Conservation (phyloP, 1,284 basidiomycete genomes). For the Papiliotrema fonsecae region DNA sequence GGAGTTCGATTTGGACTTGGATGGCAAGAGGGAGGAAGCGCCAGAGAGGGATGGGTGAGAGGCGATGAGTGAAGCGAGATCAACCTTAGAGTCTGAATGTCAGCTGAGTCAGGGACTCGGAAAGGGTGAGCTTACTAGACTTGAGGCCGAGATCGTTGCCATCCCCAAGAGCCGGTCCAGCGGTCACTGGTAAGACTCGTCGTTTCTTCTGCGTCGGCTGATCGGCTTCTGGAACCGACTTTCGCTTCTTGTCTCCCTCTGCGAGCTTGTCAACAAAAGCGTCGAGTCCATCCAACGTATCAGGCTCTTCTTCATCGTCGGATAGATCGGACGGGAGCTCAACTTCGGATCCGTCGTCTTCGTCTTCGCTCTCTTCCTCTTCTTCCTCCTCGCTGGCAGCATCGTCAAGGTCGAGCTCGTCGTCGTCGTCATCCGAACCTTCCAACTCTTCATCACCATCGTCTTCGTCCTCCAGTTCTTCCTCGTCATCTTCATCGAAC, state of each 20-base stretch:
- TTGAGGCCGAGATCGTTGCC: constrained; percentile 37
- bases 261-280: constrained; percentile 68
- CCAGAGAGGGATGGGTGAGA: constrained; percentile 63
- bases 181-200: constrained; percentile 45
- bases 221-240: constrained; percentile 62
- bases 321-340: constrained; percentile 57
- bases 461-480: constrained; percentile 14
- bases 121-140: constrained; percentile 25
- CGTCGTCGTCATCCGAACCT: constrained; percentile 45
- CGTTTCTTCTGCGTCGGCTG: constrained; percentile 53
- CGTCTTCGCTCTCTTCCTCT: constrained; percentile 49
- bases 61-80: constrained; percentile 52
- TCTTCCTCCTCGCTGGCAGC: constrained; percentile 52
- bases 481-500: constrained; percentile 9
- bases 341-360: constrained; percentile 46
- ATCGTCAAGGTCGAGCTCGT: constrained; percentile 47
- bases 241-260: constrained; percentile 63
- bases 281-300: constrained; percentile 63
- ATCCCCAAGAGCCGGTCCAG: constrained; percentile 35
- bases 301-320: constrained; percentile 52
- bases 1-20: constrained; percentile 13
- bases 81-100: constrained; percentile 41
- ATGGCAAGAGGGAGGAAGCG: constrained; percentile 33
- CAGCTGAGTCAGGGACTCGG: constrained; percentile 1
- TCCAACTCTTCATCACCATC: constrained; percentile 52